Evolutionary conservation across 2,329 filamentous ascomycete genomes (phyloP).

Genomic region (Trichoderma breve): DNA sequence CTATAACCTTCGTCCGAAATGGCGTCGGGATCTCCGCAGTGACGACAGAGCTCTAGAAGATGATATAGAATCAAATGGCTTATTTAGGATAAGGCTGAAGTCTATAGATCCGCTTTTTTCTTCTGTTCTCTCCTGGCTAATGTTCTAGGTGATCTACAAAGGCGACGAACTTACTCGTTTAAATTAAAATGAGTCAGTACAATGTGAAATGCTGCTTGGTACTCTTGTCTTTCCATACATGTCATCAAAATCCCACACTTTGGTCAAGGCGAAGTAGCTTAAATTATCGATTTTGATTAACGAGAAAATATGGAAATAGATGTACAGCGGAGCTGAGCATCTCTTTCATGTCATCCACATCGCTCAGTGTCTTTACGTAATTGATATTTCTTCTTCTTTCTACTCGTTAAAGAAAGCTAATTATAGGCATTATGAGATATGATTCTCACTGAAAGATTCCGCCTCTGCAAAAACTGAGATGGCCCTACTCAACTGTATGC

Average conservation of each 20-base stretch:
- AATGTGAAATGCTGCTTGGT: neutral
- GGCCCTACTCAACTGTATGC: neutral
- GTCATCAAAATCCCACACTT: neutral
- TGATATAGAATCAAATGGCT: slow-evolving; percentile 1
- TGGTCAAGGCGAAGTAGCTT: too few species aligned
- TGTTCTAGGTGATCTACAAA: neutral
- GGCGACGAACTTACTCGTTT: neutral
- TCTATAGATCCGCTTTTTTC: neutral
- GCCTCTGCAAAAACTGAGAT: neutral
- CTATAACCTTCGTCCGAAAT: neutral
- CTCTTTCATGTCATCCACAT: too few species aligned
- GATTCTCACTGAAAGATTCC: neutral
- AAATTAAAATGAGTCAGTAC: neutral
- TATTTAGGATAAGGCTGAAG: neutral
- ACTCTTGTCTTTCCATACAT: neutral
- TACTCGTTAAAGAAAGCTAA: neutral
- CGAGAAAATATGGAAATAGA: too few species aligned
- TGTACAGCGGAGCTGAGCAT: too few species aligned
- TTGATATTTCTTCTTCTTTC: neutral
- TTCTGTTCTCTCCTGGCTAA: neutral
- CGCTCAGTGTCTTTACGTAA: too few species aligned
- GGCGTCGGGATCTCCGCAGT: neutral
- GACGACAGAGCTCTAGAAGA: neutral
- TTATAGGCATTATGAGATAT: neutral
- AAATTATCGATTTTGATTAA: too few species aligned